phyloP scores from a whole-genome alignment of 2,329 filamentous ascomycete genomes.

The Phaeomoniella chlamydospora region DNA sequence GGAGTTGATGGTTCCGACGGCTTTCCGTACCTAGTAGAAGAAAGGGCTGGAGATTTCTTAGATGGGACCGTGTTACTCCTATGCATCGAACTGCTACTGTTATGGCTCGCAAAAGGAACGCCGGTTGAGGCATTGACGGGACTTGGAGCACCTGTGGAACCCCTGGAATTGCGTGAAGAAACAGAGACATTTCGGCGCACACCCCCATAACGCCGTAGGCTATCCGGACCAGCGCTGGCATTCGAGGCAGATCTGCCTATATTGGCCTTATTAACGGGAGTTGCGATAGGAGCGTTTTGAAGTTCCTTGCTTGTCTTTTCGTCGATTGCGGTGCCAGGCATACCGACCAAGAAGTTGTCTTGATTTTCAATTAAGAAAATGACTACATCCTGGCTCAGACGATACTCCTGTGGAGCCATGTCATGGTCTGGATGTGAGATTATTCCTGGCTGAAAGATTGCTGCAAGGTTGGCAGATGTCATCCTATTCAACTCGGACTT shows the following conservation, averaged over 20 bases:
- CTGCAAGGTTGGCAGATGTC: constrained; percentile 85
- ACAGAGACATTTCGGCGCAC: constrained; percentile 81
- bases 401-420: constrained; percentile 90
- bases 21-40: constrained; percentile 51
- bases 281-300: constrained; percentile 43
- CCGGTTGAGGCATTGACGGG: constrained; percentile 48
- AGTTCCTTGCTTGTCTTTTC: constrained; percentile 56
- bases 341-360: constrained; percentile 94
- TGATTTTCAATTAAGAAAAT: constrained; percentile 98
- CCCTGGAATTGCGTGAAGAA: constrained; percentile 72
- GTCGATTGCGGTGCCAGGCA: constrained; percentile 97
- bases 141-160: constrained; percentile 56
- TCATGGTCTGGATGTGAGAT: constrained; percentile 87
- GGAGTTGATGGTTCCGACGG: constrained; percentile 29
- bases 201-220: constrained; percentile 60
- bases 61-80: constrained; percentile 88
- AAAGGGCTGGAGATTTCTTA: constrained; percentile 65
- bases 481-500: constrained; percentile 96
- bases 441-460: constrained; percentile 95
- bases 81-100: constrained; percentile 43
- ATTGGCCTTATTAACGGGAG: constrained; percentile 33
- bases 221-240: constrained; percentile 78
- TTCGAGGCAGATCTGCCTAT: constrained; percentile 69
- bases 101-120: constrained; percentile 33
- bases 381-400: constrained; percentile 87